Base-by-base conservation (phyloP, 1,284 basidiomycete species). In the Microbotryomycetes sp. region DNA sequence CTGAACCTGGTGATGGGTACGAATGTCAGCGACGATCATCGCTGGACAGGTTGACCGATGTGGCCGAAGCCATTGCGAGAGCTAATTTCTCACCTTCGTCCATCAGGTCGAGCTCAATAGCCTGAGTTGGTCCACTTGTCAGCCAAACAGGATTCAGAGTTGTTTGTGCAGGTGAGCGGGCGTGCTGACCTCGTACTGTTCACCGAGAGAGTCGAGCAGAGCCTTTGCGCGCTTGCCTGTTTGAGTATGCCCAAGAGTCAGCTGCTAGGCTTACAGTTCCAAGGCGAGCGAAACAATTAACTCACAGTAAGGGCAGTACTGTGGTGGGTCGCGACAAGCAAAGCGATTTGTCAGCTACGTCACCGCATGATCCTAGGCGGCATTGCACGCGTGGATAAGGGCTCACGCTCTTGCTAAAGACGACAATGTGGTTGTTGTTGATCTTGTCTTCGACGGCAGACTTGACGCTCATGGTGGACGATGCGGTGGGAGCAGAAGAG, bases 41-140 rank as follows among this genome's bases (percentile, higher is more conserved):
- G 26, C 21, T 23, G 26, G 24, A 28, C n/a, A 23, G 21, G 52
- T n/a, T 31, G 29, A 23, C 24, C 16, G 9, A 53, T 16, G 23
- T 24, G 28, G 49, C 24, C 28, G 35, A n/a, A 26, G 56, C 26
- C 30, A 30, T 24, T n/a, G 16, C 46, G 30, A 23, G 1, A 55
- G 35, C 3, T 21, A 57, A 35, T 11, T 61, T 69, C 24, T 57
- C 55, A 5, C 74, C 74, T 21, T 77, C 71, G 16, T 64, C 67
- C 57, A 73, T 70, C 46, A 71, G 45, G 61, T 78, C 77, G 49
- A 78, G 72, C 64, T 78, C 76, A 46, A 76, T 60, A 29, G 75
- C 69, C 46, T 71, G 48, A 41, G 18, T 41, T 9, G 18, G 18
- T 41, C 18, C 35, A 41, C 18, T 41, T 41, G 35, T 11, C 35